Percentiles rank a stretch among this genome's conserved stretches.
Conservation (phyloP, 228 moss, liverwort and hornwort genomes). For the Sphagnum fallax region DNA sequence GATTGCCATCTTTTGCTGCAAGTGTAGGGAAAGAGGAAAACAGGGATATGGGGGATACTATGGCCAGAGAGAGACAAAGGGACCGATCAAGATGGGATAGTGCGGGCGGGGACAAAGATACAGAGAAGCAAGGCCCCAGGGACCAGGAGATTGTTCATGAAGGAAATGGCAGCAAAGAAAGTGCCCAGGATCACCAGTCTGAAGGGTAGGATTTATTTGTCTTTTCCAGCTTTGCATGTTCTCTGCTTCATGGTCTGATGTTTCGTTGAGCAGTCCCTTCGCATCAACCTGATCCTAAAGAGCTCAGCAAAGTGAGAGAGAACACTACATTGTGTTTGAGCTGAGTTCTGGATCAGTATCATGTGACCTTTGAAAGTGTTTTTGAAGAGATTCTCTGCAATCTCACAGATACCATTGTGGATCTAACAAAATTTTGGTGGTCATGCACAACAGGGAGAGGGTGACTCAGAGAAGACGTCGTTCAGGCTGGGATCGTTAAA, state of each 20-base stretch:
- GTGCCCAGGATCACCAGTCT: slow-evolving; percentile 23
- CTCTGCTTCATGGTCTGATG: no score
- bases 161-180: slow-evolving; percentile 23
- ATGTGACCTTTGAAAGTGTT: not conserved
- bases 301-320: not conserved
- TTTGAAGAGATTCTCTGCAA: slow-evolving; percentile 6
- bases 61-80: slow-evolving; percentile 7
- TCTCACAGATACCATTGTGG: slow-evolving; percentile 52
- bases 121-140: slow-evolving; percentile 29
- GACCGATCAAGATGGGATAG: slow-evolving; percentile 11
- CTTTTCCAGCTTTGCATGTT: not conserved
- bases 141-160: slow-evolving; percentile 31
- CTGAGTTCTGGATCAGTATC: not conserved
- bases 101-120: slow-evolving; percentile 29
- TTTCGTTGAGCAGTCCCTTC: not conserved
- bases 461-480: slow-evolving; percentile 46
- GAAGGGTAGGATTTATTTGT: slow-evolving; percentile 23
- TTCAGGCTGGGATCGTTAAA: slow-evolving; percentile 82
- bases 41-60: slow-evolving; percentile 18
- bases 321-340: not conserved
- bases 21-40: slow-evolving; percentile 20
- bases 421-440: slow-evolving; percentile 3
- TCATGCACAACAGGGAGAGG: no score
- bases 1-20: slow-evolving; percentile 11
- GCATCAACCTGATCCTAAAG: no score